phyloP scores from a whole-genome alignment of 306 rosid species.

The Abrus precatorius region DNA sequence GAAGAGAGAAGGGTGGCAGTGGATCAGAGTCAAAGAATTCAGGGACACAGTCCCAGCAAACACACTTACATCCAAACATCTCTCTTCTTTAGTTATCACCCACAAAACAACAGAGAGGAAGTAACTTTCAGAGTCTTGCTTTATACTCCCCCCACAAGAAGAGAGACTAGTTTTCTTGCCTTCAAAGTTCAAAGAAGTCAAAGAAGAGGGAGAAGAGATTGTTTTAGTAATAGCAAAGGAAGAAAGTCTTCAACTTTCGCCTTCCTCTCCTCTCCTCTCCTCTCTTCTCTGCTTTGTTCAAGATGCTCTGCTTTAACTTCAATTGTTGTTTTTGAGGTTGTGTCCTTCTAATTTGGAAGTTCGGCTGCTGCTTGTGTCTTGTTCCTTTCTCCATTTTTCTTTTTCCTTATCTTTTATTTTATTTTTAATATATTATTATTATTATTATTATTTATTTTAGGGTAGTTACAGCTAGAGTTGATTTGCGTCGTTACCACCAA shows the following conservation, averaged over 20 bases:
- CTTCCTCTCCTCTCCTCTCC: not conserved
- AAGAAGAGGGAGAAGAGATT: slow-evolving; percentile 36
- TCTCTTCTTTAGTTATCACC: not conserved
- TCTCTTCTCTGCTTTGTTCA: not conserved
- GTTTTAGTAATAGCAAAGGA: not conserved
- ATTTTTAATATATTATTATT: too few species aligned
- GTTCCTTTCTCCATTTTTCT: too few species aligned
- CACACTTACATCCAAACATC: slow-evolving; percentile 75
- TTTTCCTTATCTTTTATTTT: too few species aligned
- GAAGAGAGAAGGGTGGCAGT: slow-evolving; percentile 71
- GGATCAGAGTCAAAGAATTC: slow-evolving; percentile 54
- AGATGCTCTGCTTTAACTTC: slow-evolving; percentile 12
- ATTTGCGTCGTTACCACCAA: too few species aligned
- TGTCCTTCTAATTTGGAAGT: slow-evolving; percentile 20
- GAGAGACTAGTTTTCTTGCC: slow-evolving; percentile 5
- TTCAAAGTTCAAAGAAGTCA: slow-evolving; percentile 32
- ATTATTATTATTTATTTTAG: too few species aligned
- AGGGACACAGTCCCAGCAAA: slow-evolving; percentile 64
- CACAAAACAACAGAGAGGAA: slow-evolving; percentile 9
- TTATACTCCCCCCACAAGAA: not conserved
- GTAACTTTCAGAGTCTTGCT: slow-evolving; percentile 1
- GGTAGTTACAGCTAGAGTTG: too few species aligned
- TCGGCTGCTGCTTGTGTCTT: not conserved
- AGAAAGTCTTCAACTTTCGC: slow-evolving; percentile 38
- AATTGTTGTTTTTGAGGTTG: not conserved